Evolutionary conservation across 192 early-diverging fungal species (phyloP).

Genomic region (Umbelopsis ramanniana): DNA sequence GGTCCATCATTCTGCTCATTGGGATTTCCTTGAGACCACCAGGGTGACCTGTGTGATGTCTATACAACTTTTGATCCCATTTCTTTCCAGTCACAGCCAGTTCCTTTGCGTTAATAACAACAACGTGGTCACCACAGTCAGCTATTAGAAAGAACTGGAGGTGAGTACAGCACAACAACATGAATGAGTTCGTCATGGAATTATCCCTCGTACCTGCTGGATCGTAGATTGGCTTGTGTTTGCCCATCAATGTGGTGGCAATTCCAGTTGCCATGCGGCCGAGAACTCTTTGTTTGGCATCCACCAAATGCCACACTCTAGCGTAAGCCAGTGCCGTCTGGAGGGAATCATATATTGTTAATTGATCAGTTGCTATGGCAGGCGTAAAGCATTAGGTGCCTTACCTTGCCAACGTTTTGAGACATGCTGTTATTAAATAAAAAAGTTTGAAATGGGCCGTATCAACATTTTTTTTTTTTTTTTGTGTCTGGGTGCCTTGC

Average conservation of each 20-base stretch:
- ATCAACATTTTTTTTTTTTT: slow-evolving; percentile 11
- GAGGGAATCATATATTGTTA: neutral
- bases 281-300: slow-evolving; percentile 83
- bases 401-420: slow-evolving; percentile 62
- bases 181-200: too few species aligned
- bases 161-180: neutral
- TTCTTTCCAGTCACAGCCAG: slow-evolving; percentile 84
- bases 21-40: slow-evolving; percentile 84
- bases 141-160: slow-evolving; percentile 45
- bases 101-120: slow-evolving; percentile 90
- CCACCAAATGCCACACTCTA: slow-evolving; percentile 91
- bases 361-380: neutral
- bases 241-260: slow-evolving; percentile 91
- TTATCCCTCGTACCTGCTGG: slow-evolving; percentile 83
- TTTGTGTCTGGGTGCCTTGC: neutral
- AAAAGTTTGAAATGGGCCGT: neutral
- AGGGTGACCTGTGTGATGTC: slow-evolving; percentile 84
- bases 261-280: slow-evolving; percentile 87
- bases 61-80: slow-evolving; percentile 83
- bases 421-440: slow-evolving; percentile 43
- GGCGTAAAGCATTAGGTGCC: neutral
- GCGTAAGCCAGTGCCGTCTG: slow-evolving; percentile 85
- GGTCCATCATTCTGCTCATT: slow-evolving; percentile 74
- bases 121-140: slow-evolving; percentile 96
- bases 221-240: slow-evolving; percentile 93